Evolutionary conservation across 2,329 filamentous ascomycete genomes (phyloP), one percentile per base, ranked within the genome.

Genomic region (Zymoseptoria passerinii): DNA sequence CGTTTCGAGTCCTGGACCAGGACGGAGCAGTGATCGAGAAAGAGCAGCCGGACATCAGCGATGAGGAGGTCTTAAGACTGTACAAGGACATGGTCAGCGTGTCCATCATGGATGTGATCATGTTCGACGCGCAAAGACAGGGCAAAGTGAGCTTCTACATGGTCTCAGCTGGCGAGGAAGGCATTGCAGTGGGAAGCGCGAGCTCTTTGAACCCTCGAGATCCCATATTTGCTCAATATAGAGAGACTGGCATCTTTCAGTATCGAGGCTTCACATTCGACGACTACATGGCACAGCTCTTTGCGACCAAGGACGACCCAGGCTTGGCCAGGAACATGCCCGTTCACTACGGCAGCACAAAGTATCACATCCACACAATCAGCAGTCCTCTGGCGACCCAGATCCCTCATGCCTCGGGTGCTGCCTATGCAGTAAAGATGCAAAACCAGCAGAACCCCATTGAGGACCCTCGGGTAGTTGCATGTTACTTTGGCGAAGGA

Each of bases 121-220:
- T 97, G 92, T 96, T 96, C 70, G 94, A 99, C 70, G 92, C 94
- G 0, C 94, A 99, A 75, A 82, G 94, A 51, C 94, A 99, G 75
- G 92, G 92, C n/a, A 84, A 90, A 19, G 76, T 96, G 57, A 92
- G 87, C 73, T 99, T 99, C 76, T 99, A 99, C 75, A 97, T 99
- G 89, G 92, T 87, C 48, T 92, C 89, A 44, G 89, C 91, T 0
- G 92, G 92, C 58, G 92, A 96, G 77, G 94, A 99, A 79, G 94
- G 92, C 35, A 91, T 96, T 55, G 89, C 90, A 50, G 87, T 99
- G 2, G 94, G 91, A 1, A 92, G 88, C 1, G 90, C 92, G 0
- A 91, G 90, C 23, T 91, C 90, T 10, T 75, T 99, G 60, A 80
- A 84, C n/a, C 83, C 82, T n/a, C 82, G 87, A 54, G 94, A 99